Percentiles rank a stretch among this genome's conserved stretches.
Conservation (phyloP, 2,329 filamentous ascomycete genomes). For the Xylariaceae sp. region DNA sequence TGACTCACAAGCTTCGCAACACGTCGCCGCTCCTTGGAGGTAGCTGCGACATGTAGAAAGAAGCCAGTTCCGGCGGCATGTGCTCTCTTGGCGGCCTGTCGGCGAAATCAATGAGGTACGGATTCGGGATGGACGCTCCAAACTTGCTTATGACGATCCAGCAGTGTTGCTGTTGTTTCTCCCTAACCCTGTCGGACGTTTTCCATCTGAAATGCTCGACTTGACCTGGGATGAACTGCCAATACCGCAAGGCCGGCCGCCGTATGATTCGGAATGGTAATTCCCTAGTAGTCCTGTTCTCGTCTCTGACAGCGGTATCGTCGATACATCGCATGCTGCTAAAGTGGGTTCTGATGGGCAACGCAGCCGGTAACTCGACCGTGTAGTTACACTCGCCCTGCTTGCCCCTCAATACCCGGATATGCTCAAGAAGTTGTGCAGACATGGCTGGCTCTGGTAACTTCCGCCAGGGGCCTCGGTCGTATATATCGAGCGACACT, state of each 20-base stretch:
- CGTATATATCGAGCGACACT: constrained; percentile 28
- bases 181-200: constrained; percentile 15
- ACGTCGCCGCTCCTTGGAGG: no score
- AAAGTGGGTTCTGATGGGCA: constrained; percentile 22
- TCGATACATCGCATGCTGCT: constrained; percentile 21
- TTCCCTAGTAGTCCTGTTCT: not conserved
- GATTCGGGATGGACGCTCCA: constrained; percentile 22
- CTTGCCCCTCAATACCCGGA: constrained; percentile 16
- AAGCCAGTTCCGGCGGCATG: no score
- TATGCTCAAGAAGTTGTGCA: constrained; percentile 12
- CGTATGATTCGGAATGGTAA: constrained; percentile 22
- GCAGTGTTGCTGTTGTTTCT: constrained; percentile 19
- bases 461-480: constrained; percentile 29
- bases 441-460: constrained; percentile 24
- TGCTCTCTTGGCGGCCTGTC: constrained; percentile 2
- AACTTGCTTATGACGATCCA: constrained; percentile 23
- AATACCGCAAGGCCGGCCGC: constrained; percentile 26
- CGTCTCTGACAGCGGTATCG: not conserved
- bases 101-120: constrained; percentile 23
- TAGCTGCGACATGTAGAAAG: no score
- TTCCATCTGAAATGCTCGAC: constrained; percentile 30
- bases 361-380: constrained; percentile 26
- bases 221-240: constrained; percentile 28
- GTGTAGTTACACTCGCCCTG: constrained; percentile 17
- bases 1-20: no score